Conservation (phyloP, 2,329 filamentous ascomycete genomes). For the Aureobasidium lini region DNA sequence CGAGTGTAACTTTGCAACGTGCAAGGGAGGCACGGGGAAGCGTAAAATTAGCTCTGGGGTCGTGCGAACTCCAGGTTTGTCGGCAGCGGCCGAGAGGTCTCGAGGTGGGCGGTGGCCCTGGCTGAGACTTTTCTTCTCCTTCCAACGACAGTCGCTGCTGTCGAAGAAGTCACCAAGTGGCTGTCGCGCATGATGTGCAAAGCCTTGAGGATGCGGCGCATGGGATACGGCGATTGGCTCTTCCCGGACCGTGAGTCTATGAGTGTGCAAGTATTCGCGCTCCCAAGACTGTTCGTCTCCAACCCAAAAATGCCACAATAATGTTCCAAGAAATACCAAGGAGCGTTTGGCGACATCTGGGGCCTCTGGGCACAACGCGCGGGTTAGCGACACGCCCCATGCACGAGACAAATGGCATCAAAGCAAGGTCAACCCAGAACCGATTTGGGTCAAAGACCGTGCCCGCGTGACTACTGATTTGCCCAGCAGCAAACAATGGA, state of each 20-base stretch:
- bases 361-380: slow-evolving; percentile 1
- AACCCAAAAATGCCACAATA: neutral
- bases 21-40: neutral
- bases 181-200: neutral
- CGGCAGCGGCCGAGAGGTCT: neutral
- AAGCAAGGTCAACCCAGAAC: slow-evolving; percentile 2
- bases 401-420: slow-evolving; percentile 8
- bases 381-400: slow-evolving; percentile 7
- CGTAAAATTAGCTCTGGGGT: slow-evolving; percentile 4
- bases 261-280: slow-evolving; percentile 4
- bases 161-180: neutral
- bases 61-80: slow-evolving; percentile 3
- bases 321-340: slow-evolving; percentile 13
- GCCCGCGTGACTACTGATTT: slow-evolving; percentile 6
- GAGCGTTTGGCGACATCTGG: slow-evolving; percentile 6
- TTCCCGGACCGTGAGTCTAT: neutral
- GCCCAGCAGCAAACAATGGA: slow-evolving; percentile 5
- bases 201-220: neutral
- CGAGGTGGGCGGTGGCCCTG: neutral
- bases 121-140: neutral
- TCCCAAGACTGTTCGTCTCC: neutral
- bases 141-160: neutral
- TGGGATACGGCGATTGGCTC: too few species aligned
- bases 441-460: neutral
- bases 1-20: slow-evolving; percentile 3